Conservation (phyloP, 2,329 filamentous ascomycete genomes). For the Fusarium agapanthi region DNA sequence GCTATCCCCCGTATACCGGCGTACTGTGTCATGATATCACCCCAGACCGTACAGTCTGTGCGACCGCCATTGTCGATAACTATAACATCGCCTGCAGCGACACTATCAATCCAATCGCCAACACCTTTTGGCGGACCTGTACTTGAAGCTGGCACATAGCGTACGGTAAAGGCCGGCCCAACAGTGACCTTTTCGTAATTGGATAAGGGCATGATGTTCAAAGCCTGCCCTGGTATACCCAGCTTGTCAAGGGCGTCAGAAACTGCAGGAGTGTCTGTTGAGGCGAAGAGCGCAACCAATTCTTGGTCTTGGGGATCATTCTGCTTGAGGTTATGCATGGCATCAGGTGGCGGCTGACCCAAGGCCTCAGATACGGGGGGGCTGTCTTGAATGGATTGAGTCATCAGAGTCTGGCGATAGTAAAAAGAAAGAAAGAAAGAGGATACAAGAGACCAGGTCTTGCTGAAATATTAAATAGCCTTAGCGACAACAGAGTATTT, state of each 20-base stretch:
- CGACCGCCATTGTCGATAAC: constrained; percentile 48
- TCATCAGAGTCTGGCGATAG: not conserved
- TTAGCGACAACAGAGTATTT: too few species aligned
- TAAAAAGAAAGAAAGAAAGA: not conserved
- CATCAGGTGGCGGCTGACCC: not conserved
- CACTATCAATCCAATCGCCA: not conserved
- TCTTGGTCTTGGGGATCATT: not conserved
- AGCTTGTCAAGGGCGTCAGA: constrained; percentile 8
- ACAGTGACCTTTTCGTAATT: not conserved
- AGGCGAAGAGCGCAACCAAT: not conserved
- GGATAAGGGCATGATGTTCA: constrained; percentile 2
- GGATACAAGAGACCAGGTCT: too few species aligned
- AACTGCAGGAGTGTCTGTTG: not conserved
- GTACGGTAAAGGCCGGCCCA: constrained; percentile 1
- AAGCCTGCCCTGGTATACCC: not conserved
- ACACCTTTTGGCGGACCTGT: not conserved
- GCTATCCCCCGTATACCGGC: constrained; percentile 35
- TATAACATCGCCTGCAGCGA: constrained; percentile 37
- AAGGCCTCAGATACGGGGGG: not conserved
- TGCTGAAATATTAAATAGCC: too few species aligned
- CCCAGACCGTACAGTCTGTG: constrained; percentile 48
- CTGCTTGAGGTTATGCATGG: not conserved
- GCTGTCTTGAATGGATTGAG: not conserved
- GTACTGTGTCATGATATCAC: constrained; percentile 49
- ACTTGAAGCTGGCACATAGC: not conserved